Evolutionary conservation across 73 alveolate species (phyloP).

Genomic region (Uronychia setigera): DNA sequence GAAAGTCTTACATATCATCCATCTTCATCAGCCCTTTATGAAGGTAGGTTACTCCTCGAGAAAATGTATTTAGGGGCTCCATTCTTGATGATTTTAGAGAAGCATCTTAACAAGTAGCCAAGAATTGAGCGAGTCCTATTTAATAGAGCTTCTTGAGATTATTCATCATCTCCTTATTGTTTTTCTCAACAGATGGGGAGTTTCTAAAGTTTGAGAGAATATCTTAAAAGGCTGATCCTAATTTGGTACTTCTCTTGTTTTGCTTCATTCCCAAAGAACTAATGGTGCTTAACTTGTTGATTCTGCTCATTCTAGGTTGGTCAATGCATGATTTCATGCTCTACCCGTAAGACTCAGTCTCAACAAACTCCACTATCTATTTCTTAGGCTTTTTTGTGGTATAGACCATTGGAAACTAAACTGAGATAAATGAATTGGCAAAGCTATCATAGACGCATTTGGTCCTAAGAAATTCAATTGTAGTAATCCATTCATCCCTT

Average conservation of each 20-base stretch:
- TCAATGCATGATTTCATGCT: not conserved
- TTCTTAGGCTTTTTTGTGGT: not conserved
- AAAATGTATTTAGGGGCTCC: not conserved
- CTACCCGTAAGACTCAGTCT: not conserved
- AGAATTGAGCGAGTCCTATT: not conserved
- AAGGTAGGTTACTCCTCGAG: not conserved
- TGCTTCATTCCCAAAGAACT: not conserved
- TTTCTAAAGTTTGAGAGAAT: not conserved
- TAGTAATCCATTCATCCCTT: constrained; percentile 67
- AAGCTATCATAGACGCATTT: constrained; percentile 59
- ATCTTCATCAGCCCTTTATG: not conserved
- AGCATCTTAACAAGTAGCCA: not conserved
- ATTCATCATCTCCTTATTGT: not conserved
- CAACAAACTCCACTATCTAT: not conserved
- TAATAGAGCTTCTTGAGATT: not conserved
- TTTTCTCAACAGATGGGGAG: not conserved
- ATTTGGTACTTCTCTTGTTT: not conserved
- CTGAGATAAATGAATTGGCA: constrained; percentile 29
- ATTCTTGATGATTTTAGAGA: not conserved
- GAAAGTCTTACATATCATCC: not conserved
- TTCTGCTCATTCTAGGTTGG: not conserved
- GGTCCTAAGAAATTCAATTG: constrained; percentile 61
- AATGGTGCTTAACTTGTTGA: not conserved
- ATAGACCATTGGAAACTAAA: constrained; percentile 45
- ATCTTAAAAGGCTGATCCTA: not conserved